Conservation (phyloP, 2,329 filamentous ascomycete species). For the Paraphaeosphaeria minitans region DNA sequence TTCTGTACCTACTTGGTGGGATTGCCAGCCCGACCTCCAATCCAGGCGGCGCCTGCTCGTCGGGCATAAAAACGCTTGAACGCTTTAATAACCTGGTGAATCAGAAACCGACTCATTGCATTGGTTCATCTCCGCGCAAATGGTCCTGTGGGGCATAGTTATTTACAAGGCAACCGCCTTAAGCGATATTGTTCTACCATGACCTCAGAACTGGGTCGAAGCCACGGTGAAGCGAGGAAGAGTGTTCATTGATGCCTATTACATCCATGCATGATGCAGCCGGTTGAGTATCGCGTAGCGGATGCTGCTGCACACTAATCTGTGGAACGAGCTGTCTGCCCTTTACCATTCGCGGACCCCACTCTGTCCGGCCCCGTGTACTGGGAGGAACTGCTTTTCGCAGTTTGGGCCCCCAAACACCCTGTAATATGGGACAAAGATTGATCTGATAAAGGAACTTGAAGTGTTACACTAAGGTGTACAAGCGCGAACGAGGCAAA, state of each 20-base stretch:
- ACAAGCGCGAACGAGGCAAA: background rate
- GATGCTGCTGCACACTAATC: background rate
- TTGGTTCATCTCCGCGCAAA: background rate
- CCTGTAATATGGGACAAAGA: background rate
- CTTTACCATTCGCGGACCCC: background rate
- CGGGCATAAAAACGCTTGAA: background rate
- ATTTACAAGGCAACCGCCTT: background rate
- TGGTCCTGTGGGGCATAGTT: background rate
- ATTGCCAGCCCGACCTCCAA: background rate
- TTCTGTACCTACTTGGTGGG: background rate
- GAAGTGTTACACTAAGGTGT: background rate
- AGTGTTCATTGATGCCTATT: background rate
- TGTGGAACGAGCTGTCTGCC: background rate
- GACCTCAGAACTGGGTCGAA: background rate
- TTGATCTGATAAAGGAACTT: background rate
- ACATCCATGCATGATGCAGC: background rate
- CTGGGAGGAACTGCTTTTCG: background rate
- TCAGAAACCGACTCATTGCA: background rate
- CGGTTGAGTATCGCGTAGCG: background rate
- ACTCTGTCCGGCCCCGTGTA: background rate
- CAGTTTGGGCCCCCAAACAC: slow-evolving; percentile 5
- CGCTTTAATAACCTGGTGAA: background rate
- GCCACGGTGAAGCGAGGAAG: background rate
- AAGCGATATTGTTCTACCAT: slow-evolving; percentile 2
- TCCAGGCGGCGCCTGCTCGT: background rate